phyloP scores from a whole-genome alignment of 345 rosid genomes.

The Mangifera indica region DNA sequence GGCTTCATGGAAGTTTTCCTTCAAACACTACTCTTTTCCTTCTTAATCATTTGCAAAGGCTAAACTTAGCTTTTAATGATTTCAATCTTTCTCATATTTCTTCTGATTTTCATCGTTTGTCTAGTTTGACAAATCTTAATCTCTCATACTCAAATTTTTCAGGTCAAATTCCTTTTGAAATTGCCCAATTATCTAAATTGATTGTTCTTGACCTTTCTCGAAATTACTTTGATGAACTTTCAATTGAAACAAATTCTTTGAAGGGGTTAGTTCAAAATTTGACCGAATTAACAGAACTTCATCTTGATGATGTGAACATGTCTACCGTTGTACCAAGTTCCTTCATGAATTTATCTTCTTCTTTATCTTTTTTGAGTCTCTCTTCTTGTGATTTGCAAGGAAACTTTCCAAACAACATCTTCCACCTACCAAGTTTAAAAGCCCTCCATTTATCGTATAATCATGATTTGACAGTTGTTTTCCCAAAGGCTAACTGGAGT shows the following conservation, averaged over 20 bases:
- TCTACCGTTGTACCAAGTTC: neutral
- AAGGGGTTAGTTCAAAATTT: neutral
- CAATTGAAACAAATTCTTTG: neutral
- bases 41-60: neutral
- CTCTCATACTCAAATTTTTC: neutral
- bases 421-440: neutral
- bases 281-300: neutral
- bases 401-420: neutral
- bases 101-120: neutral
- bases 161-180: neutral
- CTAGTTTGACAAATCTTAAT: neutral
- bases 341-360: neutral
- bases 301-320: neutral
- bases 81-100: neutral
- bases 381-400: neutral
- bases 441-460: neutral
- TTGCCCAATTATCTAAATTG: neutral
- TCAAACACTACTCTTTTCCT: neutral
- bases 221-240: too few relatives aligned
- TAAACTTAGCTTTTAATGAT: neutral
- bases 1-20: neutral
- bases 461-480: neutral
- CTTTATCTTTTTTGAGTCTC: neutral
- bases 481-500: slow-evolving; percentile 9
- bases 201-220: too few relatives aligned